Evolutionary conservation across 352 stramenopile species (phyloP).

Genomic region (Globisporangium alternatum): DNA sequence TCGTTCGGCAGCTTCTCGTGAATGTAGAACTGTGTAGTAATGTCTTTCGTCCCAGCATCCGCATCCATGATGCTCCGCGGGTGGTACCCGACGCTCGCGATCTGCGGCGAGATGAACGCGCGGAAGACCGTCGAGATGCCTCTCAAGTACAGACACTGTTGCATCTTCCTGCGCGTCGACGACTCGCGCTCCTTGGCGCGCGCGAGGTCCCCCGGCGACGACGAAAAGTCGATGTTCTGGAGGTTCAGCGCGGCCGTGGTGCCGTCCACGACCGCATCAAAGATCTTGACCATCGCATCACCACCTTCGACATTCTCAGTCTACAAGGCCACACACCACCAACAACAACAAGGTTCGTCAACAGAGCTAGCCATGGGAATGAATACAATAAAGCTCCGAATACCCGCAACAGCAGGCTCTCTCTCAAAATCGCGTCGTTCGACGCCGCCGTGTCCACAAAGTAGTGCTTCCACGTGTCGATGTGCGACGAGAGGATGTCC

Average conservation of each 20-base stretch:
- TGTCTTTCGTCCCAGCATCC: neutral
- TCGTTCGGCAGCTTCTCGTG: slow-evolving; percentile 16
- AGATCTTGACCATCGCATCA: slow-evolving; percentile 46
- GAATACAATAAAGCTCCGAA: neutral
- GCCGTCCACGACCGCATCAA: slow-evolving; percentile 39
- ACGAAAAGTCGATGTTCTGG: slow-evolving; percentile 39
- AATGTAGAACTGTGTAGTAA: slow-evolving; percentile 8
- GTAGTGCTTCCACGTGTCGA: slow-evolving; percentile 62
- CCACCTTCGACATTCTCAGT: slow-evolving; percentile 51
- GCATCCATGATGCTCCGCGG: slow-evolving; percentile 28
- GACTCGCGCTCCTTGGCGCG: slow-evolving; percentile 28
- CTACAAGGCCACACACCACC: slow-evolving; percentile 16
- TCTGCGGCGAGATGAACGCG: slow-evolving; percentile 38
- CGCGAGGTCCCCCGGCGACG: slow-evolving; percentile 31
- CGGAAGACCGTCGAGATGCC: slow-evolving; percentile 44
- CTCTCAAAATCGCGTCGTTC: slow-evolving; percentile 51
- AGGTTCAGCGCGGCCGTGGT: slow-evolving; percentile 45
- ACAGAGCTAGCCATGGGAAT: neutral
- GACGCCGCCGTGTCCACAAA: slow-evolving; percentile 57
- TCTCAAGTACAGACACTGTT: slow-evolving; percentile 57
- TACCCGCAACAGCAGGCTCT: slow-evolving; percentile 46
- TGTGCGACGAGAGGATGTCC: slow-evolving; percentile 58
- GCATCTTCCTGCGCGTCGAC: slow-evolving; percentile 39
- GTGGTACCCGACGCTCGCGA: slow-evolving; percentile 42
- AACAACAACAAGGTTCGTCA: neutral